Evolutionary conservation across 495 filamentous ascomycete species (phyloP).

Genomic region (Talaromyces thailandensis): DNA sequence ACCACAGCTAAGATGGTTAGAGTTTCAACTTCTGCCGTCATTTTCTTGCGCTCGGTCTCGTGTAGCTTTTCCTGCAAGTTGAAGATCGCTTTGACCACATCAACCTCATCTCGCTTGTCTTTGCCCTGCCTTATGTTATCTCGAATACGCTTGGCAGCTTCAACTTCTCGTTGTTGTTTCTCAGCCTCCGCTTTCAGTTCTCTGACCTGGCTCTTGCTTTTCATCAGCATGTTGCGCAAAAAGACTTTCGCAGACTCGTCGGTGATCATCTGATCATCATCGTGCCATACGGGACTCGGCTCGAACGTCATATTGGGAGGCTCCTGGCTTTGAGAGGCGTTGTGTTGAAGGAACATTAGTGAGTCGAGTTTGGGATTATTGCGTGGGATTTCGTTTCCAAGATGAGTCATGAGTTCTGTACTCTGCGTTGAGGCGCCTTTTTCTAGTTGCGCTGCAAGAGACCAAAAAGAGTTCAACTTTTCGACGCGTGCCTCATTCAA

Average conservation of each 20-base stretch:
- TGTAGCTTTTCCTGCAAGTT: constrained; percentile 73
- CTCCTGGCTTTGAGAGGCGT: constrained; percentile 70
- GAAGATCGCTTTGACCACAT: constrained; percentile 69
- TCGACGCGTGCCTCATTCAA: constrained; percentile 79
- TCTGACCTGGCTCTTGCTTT: constrained; percentile 74
- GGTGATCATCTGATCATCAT: constrained; percentile 72
- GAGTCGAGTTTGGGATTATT: constrained; percentile 87
- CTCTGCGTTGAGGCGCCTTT: constrained; percentile 60
- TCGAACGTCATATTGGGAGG: constrained; percentile 80
- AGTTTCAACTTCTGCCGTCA: constrained; percentile 87
- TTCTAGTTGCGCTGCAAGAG: constrained; percentile 70
- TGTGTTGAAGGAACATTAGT: constrained; percentile 95
- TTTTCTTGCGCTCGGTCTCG: constrained; percentile 73
- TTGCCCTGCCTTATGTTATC: constrained; percentile 68
- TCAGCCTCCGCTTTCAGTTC: constrained; percentile 76
- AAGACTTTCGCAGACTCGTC: constrained; percentile 84
- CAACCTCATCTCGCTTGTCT: constrained; percentile 77
- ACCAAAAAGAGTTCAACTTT: constrained; percentile 82
- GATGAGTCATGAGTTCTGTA: constrained; percentile 56
- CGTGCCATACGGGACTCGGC: constrained; percentile 94
- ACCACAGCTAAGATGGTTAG: constrained; percentile 77
- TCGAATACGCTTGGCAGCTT: constrained; percentile 59
- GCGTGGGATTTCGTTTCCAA: constrained; percentile 72
- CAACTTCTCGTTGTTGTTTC: constrained; percentile 74
- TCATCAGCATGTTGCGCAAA: constrained; percentile 81